Conservation (phyloP, 116 monocot species). For the Dioscorea cayenensis region DNA sequence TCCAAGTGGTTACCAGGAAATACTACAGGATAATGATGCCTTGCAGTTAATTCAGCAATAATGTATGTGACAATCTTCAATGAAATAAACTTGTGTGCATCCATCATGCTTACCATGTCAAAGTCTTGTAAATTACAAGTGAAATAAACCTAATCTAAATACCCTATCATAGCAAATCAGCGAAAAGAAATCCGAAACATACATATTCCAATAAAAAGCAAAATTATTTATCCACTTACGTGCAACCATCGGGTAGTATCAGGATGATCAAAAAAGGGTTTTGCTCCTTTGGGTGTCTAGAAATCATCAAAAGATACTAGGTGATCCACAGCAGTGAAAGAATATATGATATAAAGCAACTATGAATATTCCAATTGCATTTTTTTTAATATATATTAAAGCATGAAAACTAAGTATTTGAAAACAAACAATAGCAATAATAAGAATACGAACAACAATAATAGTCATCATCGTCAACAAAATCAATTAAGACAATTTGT, state of each 20-base stretch:
- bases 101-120: neutral
- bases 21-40: too few species aligned
- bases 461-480: too few species aligned
- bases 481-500: too few species aligned
- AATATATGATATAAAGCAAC: neutral
- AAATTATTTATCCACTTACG: constrained; percentile 36
- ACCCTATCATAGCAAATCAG: too few species aligned
- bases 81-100: too few species aligned
- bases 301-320: constrained; percentile 11
- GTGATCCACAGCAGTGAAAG: neutral
- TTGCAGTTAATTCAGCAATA: too few species aligned
- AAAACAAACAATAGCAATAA: neutral
- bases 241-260: constrained; percentile 86
- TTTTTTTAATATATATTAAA: neutral
- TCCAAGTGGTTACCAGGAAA: too few species aligned
- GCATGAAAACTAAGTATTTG: neutral
- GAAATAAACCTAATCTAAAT: too few species aligned
- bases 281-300: constrained; percentile 75
- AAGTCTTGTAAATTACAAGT: neutral
- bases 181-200: too few species aligned
- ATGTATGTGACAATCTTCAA: too few species aligned
- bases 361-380: neutral
- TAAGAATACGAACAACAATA: too few species aligned
- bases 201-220: too few species aligned
- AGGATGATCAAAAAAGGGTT: constrained; percentile 46